Percentiles rank a stretch among this genome's conserved stretches.
These are phyloP conservation scores for Platanthera zijinensis DNA, from an alignment of 106 monocot genomes.

Conservation along the genomic window DNA sequence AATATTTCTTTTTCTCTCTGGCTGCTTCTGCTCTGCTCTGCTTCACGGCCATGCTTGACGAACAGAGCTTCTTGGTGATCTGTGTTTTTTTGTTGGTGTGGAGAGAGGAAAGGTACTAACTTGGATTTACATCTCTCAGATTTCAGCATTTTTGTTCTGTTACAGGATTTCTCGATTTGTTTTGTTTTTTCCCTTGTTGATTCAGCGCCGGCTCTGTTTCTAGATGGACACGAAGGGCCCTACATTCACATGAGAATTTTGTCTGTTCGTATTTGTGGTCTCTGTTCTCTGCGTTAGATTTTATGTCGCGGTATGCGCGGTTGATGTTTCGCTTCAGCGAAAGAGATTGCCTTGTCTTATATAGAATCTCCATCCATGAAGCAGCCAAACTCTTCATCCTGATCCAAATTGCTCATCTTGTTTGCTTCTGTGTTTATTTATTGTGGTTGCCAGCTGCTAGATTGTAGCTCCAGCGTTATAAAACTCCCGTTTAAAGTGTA, in stretches of 20 bases:
- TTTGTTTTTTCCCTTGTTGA: background rate
- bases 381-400: background rate
- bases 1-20: conserved; percentile 1
- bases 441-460: background rate
- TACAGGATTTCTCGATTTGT: background rate
- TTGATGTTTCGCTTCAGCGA: background rate
- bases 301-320: background rate
- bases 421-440: background rate
- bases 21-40: conserved; percentile 1
- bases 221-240: background rate
- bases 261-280: background rate
- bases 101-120: background rate
- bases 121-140: background rate
- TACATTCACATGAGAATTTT: conserved; percentile 8
- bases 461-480: background rate
- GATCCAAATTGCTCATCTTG: conserved; percentile 1
- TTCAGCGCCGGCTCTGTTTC: background rate
- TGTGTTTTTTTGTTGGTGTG: background rate
- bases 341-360: background rate
- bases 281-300: background rate
- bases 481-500: background rate
- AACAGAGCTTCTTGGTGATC: background rate
- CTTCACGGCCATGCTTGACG: background rate
- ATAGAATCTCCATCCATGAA: background rate
- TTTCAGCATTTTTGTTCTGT: background rate